Evolutionary conservation across 208 protist genomes (phyloP), one percentile per base, ranked within the genome.

Genomic region (Leishmania lainsoni): DNA sequence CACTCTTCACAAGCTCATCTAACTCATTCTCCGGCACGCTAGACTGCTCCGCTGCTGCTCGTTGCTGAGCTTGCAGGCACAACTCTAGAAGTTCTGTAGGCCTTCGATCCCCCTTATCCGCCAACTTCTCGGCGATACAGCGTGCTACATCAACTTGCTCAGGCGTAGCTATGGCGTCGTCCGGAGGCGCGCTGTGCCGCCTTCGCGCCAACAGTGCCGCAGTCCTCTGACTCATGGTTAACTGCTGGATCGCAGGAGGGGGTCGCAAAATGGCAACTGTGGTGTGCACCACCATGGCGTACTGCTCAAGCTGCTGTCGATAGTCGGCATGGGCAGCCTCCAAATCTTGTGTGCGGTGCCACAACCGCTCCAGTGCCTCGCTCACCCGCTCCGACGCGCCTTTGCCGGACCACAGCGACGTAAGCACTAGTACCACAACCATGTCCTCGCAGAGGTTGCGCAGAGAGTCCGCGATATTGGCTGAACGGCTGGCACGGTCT

Each of bases 391-490:
- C 86, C 26, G 56, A 79, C 0, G 72, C 79, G 0, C 86, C 81
- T n/a, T 86, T 73, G 39, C 79, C 69, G 1, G 89, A 92, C 86
- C 86, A 92, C 42, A 88, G 45, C 17, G 86, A 88, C 3, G 89
- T 83, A 22, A 87, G 80, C 39, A 90, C 86, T 5, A 90, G 82
- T 65, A 88, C 89, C 10, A 86, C 89, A 20, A 88, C 74, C 68
- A 92, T 77, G 68, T 88, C 84, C 59, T 92, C 89, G 79, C 89
- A 89, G 20, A 92, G 72, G 78, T 83, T 78, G 26, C 75, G 78
- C 58, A 90, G 81, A 0, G 77, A 51, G 45, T 78, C 66, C 0
- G 78, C 78, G 42, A 90, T 82, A 45, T 66, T 59, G 32, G 51
- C 42, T 12, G 78, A 84, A 17, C 81, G 83, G 39, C 48, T 63